phyloP scores from a whole-genome alignment of 2,329 filamentous ascomycete genomes.

The Dactylellina haptotyla region DNA sequence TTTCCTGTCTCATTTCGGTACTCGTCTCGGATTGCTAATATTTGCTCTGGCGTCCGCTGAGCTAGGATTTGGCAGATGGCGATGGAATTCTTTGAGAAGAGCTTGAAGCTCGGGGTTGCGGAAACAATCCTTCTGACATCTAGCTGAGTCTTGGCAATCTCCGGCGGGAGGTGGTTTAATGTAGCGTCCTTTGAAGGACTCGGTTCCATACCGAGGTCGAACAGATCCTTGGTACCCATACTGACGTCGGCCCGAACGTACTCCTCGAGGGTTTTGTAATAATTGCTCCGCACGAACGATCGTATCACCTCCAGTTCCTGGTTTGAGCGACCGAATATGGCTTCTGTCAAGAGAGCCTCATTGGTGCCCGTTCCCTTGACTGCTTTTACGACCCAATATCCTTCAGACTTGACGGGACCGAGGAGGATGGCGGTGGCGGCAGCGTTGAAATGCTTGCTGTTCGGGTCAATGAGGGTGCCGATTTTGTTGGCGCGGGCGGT shows the following conservation, averaged over 20 bases:
- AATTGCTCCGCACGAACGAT: conserved; percentile 75
- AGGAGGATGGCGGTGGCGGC: conserved; percentile 78
- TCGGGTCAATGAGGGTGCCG: conserved; percentile 74
- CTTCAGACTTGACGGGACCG: conserved; percentile 82
- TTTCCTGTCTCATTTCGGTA: conserved; percentile 79
- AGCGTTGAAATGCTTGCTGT: conserved; percentile 71
- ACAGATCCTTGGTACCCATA: conserved; percentile 85
- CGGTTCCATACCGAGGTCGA: conserved; percentile 83
- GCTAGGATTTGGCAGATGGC: conserved; percentile 82
- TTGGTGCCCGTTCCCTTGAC: conserved; percentile 86
- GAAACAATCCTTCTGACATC: conserved; percentile 34
- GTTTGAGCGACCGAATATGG: conserved; percentile 83
- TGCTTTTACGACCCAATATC: conserved; percentile 74
- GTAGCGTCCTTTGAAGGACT: conserved; percentile 68
- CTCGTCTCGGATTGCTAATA: conserved; percentile 79
- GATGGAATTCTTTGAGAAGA: conserved; percentile 72
- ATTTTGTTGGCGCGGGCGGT: conserved; percentile 69
- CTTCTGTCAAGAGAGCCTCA: conserved; percentile 84
- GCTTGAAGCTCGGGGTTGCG: conserved; percentile 36
- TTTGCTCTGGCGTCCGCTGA: conserved; percentile 79
- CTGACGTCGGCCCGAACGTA: conserved; percentile 83
- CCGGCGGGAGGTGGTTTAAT: background rate
- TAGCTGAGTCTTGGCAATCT: background rate
- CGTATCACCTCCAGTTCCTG: conserved; percentile 91
- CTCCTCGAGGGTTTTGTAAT: conserved; percentile 73